Evolutionary conservation across 768 basidiomycete genomes (phyloP), one percentile per base, ranked within the genome.

Genomic region (Lentinula raphanica): DNA sequence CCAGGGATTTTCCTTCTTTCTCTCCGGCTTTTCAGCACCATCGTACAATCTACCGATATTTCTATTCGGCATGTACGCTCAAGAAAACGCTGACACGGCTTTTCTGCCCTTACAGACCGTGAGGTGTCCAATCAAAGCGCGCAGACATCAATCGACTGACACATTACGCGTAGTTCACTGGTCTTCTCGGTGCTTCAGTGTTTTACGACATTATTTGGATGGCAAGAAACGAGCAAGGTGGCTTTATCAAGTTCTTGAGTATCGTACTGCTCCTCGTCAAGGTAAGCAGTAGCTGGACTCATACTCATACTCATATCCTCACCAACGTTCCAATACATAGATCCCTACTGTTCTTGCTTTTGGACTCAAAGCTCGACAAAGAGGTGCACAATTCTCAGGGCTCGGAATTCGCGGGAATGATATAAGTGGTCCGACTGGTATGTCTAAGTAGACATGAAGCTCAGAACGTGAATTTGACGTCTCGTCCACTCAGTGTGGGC

Each of bases 1-100:
- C 91, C 13, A 48, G 90, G 76, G 71, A 27, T 70, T 92, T 27
- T 85, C 89, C 13, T 86, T 89, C 61, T 49, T 78, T 46, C 72
- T 82, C 45, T 75, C 76, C 44, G 56, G 56, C 4, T 88, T 84
- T 66, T 62, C 74, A 0, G 72, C 82, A 0, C 88, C 90, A 1
- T 67, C 77, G 1, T 94, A 94, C 69, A 94, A 94, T 67, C 75
- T 94, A 21, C 85, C 92, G n/a, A 76, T 94, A 54, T 87, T 91
- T 62, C 77, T 94, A 25, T 92, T 92, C 60, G 92, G 92, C 0
- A 72, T 75, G 1, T 86, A 90, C 68, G 85, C 79, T 0, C 85
- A 88, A 64, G 91, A 93, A 65, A 82, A 77, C 57, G 72, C 74
- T 8, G 90, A 91, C 49, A 21, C 42, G 21, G 82, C 82, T 0